These are phyloP conservation scores for Aspergillus carbonarius DNA, from an alignment of 2,329 filamentous ascomycete species.

Conservation along the genomic window DNA sequence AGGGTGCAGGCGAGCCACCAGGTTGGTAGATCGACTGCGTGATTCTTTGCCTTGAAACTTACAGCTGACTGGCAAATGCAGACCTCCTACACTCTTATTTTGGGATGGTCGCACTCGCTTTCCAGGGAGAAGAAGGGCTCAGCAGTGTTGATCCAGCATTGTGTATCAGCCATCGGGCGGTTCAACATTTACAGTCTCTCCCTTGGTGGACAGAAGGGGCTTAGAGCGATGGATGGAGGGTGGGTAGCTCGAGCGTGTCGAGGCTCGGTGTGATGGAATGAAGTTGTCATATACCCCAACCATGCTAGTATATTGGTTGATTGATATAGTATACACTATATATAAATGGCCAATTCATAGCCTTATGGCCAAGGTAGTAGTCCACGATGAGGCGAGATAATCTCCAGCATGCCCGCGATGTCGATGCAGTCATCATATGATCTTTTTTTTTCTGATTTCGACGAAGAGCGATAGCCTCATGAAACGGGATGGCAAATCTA, in stretches of 20 bases:
- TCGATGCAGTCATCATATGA: conserved; percentile 10
- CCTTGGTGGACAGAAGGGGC: conserved; percentile 36
- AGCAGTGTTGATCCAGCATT: conserved; percentile 71
- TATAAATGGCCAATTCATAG: not conserved
- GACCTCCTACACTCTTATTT: conserved; percentile 88
- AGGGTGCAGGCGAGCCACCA: conserved; percentile 65
- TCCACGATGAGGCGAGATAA: not conserved
- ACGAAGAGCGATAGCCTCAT: not conserved
- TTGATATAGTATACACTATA: not conserved
- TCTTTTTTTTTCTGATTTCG: not conserved
- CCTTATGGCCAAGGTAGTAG: not conserved
- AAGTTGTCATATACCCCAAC: conserved; percentile 10
- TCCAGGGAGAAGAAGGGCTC: conserved; percentile 68
- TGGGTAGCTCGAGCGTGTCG: not conserved
- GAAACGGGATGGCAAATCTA: not conserved
- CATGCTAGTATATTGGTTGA: not conserved
- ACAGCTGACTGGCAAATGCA: conserved; percentile 19
- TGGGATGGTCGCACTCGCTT: conserved; percentile 74
- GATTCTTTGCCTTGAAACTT: not conserved
- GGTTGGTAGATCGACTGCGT: conserved; percentile 46
- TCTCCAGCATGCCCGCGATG: not conserved
- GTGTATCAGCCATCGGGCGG: conserved; percentile 64
- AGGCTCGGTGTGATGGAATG: not conserved
- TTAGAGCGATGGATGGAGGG: not conserved
- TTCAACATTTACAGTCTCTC: conserved; percentile 41